phyloP scores from a whole-genome alignment of 2,329 filamentous ascomycete genomes.

The Neopestalotiopsis sp. region DNA sequence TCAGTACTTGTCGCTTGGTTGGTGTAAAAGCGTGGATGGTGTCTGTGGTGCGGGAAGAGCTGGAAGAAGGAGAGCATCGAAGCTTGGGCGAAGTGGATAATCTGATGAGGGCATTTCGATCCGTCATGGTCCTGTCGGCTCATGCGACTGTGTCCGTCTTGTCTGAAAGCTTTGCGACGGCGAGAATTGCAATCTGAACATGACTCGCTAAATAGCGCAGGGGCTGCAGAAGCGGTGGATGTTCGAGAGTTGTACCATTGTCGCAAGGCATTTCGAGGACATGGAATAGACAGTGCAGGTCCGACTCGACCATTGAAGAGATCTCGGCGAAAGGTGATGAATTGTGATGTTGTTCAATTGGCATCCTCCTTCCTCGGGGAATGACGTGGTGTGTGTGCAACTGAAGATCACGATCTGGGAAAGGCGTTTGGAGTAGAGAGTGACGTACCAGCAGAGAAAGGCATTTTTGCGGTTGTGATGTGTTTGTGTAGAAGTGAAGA shows the following conservation, averaged over 20 bases:
- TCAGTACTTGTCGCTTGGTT: not conserved
- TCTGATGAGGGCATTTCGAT: not conserved
- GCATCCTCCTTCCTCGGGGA: constrained; percentile 24
- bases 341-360: constrained; percentile 29
- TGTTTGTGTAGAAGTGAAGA: constrained; percentile 32
- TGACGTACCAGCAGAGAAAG: constrained; percentile 49
- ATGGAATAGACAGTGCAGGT: constrained; percentile 11
- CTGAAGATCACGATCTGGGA: constrained; percentile 24
- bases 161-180: constrained; percentile 1
- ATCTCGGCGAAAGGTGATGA: constrained; percentile 4
- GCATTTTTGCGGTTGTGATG: constrained; percentile 45
- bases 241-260: constrained; percentile 6
- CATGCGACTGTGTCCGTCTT: not conserved
- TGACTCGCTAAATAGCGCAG: constrained; percentile 34
- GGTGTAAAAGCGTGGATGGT: not conserved
- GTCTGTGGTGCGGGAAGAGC: not conserved
- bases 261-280: constrained; percentile 20
- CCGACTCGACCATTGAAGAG: constrained; percentile 13
- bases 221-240: constrained; percentile 17
- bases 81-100: not conserved
- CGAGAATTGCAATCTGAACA: not conserved
- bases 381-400: constrained; percentile 23
- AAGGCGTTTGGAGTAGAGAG: constrained; percentile 9
- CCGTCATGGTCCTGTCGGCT: not conserved
- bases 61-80: not conserved